A percentile compares a stretch with the other conserved stretches of the same genome.
phyloP scores from a whole-genome alignment of 495 filamentous ascomycete species.

The Friedmanniomyces endolithicus region DNA sequence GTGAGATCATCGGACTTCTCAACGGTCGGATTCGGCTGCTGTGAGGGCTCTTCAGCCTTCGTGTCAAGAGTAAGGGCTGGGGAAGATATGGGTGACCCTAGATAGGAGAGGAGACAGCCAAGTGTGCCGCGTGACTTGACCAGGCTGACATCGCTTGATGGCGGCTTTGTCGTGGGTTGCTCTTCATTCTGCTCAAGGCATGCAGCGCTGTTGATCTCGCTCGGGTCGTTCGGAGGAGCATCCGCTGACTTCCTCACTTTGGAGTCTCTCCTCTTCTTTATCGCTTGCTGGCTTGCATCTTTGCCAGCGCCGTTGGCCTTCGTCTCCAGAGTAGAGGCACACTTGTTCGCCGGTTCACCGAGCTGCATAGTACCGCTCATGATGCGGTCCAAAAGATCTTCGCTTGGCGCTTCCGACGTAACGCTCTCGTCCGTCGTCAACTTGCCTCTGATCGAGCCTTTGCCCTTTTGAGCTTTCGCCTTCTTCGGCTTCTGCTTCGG shows the following conservation, averaged over 20 bases:
- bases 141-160: background rate
- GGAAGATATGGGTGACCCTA: background rate
- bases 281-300: background rate
- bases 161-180: background rate
- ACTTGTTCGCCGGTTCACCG: background rate
- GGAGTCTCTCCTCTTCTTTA: background rate
- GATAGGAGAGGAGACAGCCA: background rate
- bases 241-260: too few species aligned
- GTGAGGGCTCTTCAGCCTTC: background rate
- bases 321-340: background rate
- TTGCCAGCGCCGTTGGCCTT: background rate
- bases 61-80: background rate
- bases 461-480: constrained; percentile 12
- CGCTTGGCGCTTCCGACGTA: background rate
- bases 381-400: background rate
- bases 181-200: background rate
- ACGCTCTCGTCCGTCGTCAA: background rate
- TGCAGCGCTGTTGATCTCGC: too few species aligned
- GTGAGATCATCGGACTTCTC: background rate
- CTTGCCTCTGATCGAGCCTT: constrained; percentile 7
- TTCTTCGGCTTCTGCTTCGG: constrained; percentile 14
- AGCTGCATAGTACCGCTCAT: too few species aligned
- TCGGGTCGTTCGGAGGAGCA: too few species aligned
- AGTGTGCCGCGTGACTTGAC: background rate
- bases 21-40: background rate